Conservation (phyloP, 306 rosid genomes). For the Cicer pinnatifidum region DNA sequence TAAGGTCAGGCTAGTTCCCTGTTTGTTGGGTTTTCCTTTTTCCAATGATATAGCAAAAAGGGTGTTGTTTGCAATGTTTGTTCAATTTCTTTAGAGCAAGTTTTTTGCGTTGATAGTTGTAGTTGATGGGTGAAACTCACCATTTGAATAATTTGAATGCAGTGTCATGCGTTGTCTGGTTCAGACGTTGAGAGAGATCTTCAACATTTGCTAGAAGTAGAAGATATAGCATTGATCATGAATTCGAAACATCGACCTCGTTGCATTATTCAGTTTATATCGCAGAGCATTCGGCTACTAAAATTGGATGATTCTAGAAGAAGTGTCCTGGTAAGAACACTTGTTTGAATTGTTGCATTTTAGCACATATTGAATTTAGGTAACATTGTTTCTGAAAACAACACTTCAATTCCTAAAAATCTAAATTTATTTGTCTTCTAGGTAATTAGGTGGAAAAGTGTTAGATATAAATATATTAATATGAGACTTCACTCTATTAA, state of each 20-base stretch:
- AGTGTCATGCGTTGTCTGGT: conserved; percentile 77
- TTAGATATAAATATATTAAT: conserved; percentile 9
- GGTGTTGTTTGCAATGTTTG: background rate
- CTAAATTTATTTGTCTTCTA: background rate
- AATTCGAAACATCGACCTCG: conserved; percentile 76
- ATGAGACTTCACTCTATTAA: conserved; percentile 6
- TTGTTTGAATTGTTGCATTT: conserved; percentile 31
- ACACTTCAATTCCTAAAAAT: conserved; percentile 4
- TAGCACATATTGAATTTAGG: conserved; percentile 20
- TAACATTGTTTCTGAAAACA: conserved; percentile 20
- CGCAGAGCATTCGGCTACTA: conserved; percentile 65
- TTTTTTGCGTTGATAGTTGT: conserved; percentile 19
- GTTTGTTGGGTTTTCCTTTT: background rate
- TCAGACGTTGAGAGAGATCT: conserved; percentile 71
- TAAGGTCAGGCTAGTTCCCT: background rate
- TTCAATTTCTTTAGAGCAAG: conserved; percentile 2
- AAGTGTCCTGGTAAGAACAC: conserved; percentile 60
- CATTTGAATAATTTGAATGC: conserved; percentile 52
- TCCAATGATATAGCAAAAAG: background rate
- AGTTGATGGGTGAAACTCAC: conserved; percentile 39
- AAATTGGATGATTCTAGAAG: conserved; percentile 78
- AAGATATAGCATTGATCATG: conserved; percentile 64
- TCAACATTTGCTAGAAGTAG: conserved; percentile 67
- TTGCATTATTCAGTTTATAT: conserved; percentile 81
- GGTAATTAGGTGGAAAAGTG: conserved; percentile 13